Evolutionary conservation across 1,284 basidiomycete genomes (phyloP), one percentile per base, ranked within the genome.

Genomic region (Apiotrichum veenhuisii): DNA sequence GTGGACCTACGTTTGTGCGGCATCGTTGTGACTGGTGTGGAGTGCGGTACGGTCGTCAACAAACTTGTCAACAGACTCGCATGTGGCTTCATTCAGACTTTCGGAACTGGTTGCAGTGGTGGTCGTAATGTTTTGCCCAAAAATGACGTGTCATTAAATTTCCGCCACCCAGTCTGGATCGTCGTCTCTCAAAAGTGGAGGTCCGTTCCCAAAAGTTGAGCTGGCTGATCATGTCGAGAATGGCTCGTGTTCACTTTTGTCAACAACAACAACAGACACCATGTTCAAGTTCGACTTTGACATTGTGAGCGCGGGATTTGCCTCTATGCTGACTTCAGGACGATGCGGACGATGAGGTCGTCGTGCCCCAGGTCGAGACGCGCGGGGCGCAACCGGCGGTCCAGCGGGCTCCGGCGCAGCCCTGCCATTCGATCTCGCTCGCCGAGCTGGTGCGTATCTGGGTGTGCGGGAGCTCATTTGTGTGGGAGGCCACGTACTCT

Each of bases 271-370:
- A 44, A 36, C 49, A 2, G 9, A 26, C n/a, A 41, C 25, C 38
- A 76, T 77, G 76, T 78, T 79, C 74, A 79, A 78, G 54, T 79
- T 79, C 57, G 73, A 72, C 51, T 79, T 79, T 54, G 70, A 77
- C 43, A 52, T 78, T 23, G 76, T 76, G 46, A 48, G 70, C 51
- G n/a, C 25, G 17, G 36, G 5, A 14, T 22, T 3, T 17, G 18
- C 10, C 14, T 7, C 17, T 22, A 18, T 17, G 22, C 23, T 49
- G 40, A 48, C 38, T 11, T 25, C 41, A 66, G 45, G 61, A 66
- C 26, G 54, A 58, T 33, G 65, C 63, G 23, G 61, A 62, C 36
- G 64, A 67, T 17, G 55, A 63, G 18, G 59, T 63, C n/a, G 41
- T 61, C 34, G 51, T 48, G 27, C 52, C 50, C 34, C 37, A 25